A percentile compares a stretch with the other conserved stretches of the same genome.
phyloP scores from a whole-genome alignment of 202 grass and related monocot species.

The Alloteropsis angusta region DNA sequence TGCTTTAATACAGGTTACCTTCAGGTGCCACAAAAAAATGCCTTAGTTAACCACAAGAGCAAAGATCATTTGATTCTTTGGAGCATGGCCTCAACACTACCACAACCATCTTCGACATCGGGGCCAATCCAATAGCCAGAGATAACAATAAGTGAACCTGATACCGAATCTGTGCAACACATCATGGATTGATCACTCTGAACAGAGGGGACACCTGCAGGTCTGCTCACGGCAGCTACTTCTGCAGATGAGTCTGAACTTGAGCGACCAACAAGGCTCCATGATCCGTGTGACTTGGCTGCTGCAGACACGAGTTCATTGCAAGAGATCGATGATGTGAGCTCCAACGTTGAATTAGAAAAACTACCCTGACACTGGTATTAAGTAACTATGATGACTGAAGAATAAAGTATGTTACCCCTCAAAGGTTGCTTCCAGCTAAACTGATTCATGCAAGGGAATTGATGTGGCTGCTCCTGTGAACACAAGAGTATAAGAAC shows the following conservation, averaged over 20 bases:
- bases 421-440: not conserved
- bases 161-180: not conserved
- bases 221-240: not conserved
- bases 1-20: not conserved
- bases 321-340: not conserved
- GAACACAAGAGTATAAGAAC: not conserved
- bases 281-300: not conserved
- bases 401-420: not conserved
- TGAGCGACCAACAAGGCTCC: not conserved
- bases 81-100: constrained; percentile 51
- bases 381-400: not conserved
- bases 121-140: constrained; percentile 74
- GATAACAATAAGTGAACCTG: constrained; percentile 23
- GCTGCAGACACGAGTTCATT: not conserved
- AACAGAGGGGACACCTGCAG: not conserved
- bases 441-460: not conserved
- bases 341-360: not conserved
- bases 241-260: not conserved
- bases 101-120: constrained; percentile 54
- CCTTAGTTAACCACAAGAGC: not conserved
- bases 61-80: constrained; percentile 39
- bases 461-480: not conserved
- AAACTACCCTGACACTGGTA: not conserved
- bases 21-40: not conserved
- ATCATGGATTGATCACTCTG: not conserved